phyloP scores from a whole-genome alignment of 202 grass and related monocot species.

The Hordeum pubiflorum region DNA sequence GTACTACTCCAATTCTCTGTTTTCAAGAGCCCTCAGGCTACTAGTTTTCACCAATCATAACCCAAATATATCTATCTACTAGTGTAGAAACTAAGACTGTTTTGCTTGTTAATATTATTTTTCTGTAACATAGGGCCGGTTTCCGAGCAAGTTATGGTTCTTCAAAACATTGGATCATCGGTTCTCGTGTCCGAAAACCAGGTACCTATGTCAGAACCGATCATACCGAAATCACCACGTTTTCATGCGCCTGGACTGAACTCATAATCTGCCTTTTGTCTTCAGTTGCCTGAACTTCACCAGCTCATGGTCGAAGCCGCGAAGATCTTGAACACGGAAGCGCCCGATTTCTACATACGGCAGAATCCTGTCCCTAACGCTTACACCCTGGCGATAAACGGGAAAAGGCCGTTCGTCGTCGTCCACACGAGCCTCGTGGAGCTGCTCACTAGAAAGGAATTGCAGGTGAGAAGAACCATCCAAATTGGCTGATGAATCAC shows the following conservation, averaged over 20 bases:
- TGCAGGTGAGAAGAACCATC: constrained; percentile 43
- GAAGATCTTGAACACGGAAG: constrained; percentile 64
- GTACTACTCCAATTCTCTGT: constrained; percentile 5
- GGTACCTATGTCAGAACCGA: constrained; percentile 21
- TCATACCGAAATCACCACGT: neutral
- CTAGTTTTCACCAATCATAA: neutral
- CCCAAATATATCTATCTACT: neutral
- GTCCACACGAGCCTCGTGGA: constrained; percentile 94
- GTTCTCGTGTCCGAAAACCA: constrained; percentile 91
- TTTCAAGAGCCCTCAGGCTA: neutral
- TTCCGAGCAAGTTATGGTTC: constrained; percentile 89
- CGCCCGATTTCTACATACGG: constrained; percentile 80
- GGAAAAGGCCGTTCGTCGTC: constrained; percentile 83
- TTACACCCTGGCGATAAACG: constrained; percentile 84
- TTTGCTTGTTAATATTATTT: constrained; percentile 8
- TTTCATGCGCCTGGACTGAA: neutral
- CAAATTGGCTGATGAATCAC: neutral
- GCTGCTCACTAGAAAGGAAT: constrained; percentile 78
- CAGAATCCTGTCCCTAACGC: constrained; percentile 93
- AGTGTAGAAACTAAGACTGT: neutral
- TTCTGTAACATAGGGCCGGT: constrained; percentile 41
- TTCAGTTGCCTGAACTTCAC: constrained; percentile 70
- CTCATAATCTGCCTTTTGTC: neutral
- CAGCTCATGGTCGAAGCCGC: constrained; percentile 59
- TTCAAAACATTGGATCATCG: constrained; percentile 90